Evolutionary conservation across 768 basidiomycete species (phyloP).

Genomic region (Fomitopsis pulvina): DNA sequence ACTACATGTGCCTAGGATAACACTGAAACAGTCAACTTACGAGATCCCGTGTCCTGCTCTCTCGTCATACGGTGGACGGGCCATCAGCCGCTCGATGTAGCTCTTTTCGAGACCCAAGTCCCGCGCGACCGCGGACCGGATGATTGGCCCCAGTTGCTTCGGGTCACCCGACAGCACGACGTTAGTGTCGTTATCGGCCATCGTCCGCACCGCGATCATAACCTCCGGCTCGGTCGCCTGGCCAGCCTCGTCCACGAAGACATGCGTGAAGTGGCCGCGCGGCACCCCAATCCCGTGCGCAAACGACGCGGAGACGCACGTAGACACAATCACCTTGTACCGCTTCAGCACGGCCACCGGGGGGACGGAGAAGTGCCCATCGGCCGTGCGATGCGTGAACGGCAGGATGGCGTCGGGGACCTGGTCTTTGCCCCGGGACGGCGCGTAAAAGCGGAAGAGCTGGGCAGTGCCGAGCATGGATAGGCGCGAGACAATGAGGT

Average conservation of each 20-base stretch:
- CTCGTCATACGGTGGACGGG: constrained; percentile 22
- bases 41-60: constrained; percentile 19
- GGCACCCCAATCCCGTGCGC: constrained; percentile 41
- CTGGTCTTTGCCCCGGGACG: constrained; percentile 31
- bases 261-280: constrained; percentile 51
- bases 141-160: constrained; percentile 32
- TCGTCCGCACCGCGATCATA: constrained; percentile 35
- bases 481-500: constrained; percentile 27
- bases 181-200: constrained; percentile 28
- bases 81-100: constrained; percentile 32
- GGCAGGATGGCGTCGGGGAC: constrained; percentile 29
- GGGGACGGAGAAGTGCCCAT: constrained; percentile 38
- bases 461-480: constrained; percentile 17
- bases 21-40: constrained; percentile 19
- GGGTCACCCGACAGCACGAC: constrained; percentile 32
- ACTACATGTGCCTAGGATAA: neutral
- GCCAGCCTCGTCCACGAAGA: constrained; percentile 61
- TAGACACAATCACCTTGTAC: constrained; percentile 50
- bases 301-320: constrained; percentile 47
- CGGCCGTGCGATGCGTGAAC: constrained; percentile 36
- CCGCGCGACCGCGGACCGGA: constrained; percentile 23
- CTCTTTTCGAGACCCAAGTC: constrained; percentile 25
- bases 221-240: constrained; percentile 56
- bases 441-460: constrained; percentile 50
- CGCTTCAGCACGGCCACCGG: constrained; percentile 28